Evolutionary conservation across 805 yeast species (phyloP).

Genomic region (Crinitomyces ghanaensis): DNA sequence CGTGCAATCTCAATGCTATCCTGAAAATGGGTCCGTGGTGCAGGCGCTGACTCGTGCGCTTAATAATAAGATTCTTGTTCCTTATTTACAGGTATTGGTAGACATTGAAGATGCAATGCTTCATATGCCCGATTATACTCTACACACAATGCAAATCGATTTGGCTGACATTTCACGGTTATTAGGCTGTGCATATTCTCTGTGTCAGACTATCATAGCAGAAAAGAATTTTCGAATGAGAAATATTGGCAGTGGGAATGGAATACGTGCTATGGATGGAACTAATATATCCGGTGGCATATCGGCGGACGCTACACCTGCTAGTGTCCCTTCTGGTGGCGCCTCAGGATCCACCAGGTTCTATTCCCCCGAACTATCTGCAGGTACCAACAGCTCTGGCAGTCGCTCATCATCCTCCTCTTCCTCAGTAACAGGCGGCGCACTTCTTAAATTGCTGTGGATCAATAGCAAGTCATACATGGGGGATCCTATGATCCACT

Average conservation of each 20-base stretch:
- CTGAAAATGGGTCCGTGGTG: slow-evolving; percentile 54
- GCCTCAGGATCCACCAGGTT: too few relatives aligned
- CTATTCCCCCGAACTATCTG: slow-evolving; percentile 2
- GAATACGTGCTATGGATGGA: too few relatives aligned
- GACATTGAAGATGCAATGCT: slow-evolving; percentile 45
- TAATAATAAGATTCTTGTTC: slow-evolving; percentile 36
- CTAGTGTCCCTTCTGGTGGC: too few relatives aligned
- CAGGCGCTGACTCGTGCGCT: slow-evolving; percentile 64
- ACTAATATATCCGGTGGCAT: too few relatives aligned
- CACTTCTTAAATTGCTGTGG: slow-evolving; percentile 52
- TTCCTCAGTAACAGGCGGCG: slow-evolving; percentile 90
- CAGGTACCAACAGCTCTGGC: slow-evolving; percentile 3
- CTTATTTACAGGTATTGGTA: slow-evolving; percentile 20
- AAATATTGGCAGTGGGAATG: too few relatives aligned
- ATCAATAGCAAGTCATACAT: slow-evolving; percentile 41
- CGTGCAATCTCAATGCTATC: slow-evolving; percentile 44
- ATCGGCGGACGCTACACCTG: too few relatives aligned
- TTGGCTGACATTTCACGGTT: too few relatives aligned
- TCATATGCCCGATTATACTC: slow-evolving; percentile 39
- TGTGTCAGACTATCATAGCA: too few relatives aligned
- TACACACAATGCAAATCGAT: slow-evolving; percentile 51
- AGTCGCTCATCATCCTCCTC: too few relatives aligned
- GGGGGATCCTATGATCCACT: slow-evolving; percentile 52
- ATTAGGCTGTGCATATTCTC: too few relatives aligned
- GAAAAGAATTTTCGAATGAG: too few relatives aligned